phyloP scores from a whole-genome alignment of 1,284 basidiomycete species.

The Meira miltonrushii region DNA sequence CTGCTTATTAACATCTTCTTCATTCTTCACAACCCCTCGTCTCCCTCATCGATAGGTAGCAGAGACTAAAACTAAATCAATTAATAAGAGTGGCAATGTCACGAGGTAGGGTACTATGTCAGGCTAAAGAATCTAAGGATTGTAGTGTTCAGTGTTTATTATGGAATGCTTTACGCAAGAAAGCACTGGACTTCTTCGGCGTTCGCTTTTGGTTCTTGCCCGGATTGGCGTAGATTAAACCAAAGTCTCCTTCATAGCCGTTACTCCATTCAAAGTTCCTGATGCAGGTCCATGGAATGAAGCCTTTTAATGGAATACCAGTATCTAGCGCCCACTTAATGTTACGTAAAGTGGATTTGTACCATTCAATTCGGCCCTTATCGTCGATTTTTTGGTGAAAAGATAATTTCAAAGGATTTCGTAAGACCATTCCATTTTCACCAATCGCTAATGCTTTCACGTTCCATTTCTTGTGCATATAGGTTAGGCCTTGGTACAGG shows the following conservation, averaged over 20 bases:
- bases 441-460: constrained; percentile 6
- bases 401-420: not conserved
- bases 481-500: not conserved
- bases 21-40: too few relatives aligned
- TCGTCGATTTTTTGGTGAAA: constrained; percentile 12
- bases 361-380: constrained; percentile 17
- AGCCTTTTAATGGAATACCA: constrained; percentile 13
- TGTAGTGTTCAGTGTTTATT: too few relatives aligned
- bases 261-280: constrained; percentile 10
- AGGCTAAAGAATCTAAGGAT: too few relatives aligned
- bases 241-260: constrained; percentile 16
- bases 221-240: constrained; percentile 13
- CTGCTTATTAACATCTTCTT: too few relatives aligned
- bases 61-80: too few relatives aligned
- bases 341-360: constrained; percentile 11
- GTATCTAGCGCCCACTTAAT: constrained; percentile 13
- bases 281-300: constrained; percentile 17
- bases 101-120: too few relatives aligned
- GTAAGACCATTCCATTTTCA: constrained; percentile 16
- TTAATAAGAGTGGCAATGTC: too few relatives aligned
- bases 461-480: not conserved
- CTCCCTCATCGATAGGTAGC: too few relatives aligned
- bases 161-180: constrained; percentile 10
- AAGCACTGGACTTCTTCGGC: constrained; percentile 9
- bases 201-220: constrained; percentile 13